Evolutionary conservation across 305 asterid genomes (phyloP).

Genomic region (Fraxinus xanthoxyloides): DNA sequence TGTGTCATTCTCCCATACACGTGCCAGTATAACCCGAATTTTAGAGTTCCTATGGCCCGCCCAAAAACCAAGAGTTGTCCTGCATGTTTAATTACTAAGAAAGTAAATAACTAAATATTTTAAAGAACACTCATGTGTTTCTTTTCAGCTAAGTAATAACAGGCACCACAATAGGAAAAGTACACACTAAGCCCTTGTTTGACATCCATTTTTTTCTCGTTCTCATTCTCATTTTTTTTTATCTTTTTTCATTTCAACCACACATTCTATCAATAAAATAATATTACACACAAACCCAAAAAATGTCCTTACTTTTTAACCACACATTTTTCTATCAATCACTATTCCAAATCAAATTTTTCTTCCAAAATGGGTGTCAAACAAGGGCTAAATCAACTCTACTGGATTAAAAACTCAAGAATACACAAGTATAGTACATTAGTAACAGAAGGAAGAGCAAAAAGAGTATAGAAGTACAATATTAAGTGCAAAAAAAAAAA

Average conservation of each 20-base stretch:
- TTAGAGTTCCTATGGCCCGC: slow-evolving; percentile 95
- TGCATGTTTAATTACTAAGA: slow-evolving; percentile 35
- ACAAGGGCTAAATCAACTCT: background rate
- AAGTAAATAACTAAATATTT: slow-evolving; percentile 1
- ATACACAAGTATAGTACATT: background rate
- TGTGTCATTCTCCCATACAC: slow-evolving; percentile 93
- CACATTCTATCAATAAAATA: too few relatives aligned
- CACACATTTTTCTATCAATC: too few relatives aligned
- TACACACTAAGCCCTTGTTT: background rate
- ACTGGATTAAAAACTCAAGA: background rate
- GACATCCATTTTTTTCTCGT: too few relatives aligned
- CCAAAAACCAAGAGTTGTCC: slow-evolving; percentile 95
- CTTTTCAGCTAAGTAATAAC: background rate
- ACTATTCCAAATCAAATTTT: too few relatives aligned
- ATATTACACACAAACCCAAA: too few relatives aligned
- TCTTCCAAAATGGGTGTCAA: too few relatives aligned
- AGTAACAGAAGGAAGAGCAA: background rate
- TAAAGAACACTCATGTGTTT: background rate
- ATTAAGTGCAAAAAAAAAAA: background rate
- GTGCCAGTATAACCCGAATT: slow-evolving; percentile 88
- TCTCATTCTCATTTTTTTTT: too few relatives aligned
- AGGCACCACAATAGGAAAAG: background rate
- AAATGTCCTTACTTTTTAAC: too few relatives aligned
- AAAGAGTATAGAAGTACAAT: background rate
- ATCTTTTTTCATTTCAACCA: too few relatives aligned